Conservation (phyloP, 23 red algal genomes). For the Agarophyton chilense region DNA sequence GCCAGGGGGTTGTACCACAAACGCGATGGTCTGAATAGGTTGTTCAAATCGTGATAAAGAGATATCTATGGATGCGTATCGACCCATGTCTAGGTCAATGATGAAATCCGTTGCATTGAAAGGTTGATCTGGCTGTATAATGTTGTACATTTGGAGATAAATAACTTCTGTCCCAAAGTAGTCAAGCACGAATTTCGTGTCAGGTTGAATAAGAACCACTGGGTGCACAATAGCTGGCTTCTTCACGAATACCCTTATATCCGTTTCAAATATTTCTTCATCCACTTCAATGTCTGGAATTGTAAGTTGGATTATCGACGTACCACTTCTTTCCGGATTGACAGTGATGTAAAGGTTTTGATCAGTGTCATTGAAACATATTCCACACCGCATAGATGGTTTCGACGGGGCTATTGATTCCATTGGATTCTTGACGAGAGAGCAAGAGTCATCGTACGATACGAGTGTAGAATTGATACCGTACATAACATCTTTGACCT, state of each 20-base stretch:
- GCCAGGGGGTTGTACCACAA: neutral
- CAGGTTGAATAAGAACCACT: neutral
- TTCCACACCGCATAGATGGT: neutral
- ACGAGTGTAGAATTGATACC: conserved; percentile 5
- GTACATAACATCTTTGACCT: neutral
- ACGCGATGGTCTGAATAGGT: conserved; percentile 2
- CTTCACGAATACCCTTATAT: neutral
- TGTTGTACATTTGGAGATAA: conserved; percentile 24
- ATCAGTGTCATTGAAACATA: neutral
- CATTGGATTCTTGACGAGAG: neutral
- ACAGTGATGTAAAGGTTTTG: neutral
- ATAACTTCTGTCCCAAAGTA: conserved; percentile 35
- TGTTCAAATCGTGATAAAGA: neutral
- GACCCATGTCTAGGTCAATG: conserved; percentile 15
- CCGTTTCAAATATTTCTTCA: conserved; percentile 18
- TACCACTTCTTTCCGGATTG: conserved; percentile 1
- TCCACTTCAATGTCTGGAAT: neutral
- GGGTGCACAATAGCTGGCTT: neutral
- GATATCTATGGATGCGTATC: conserved; percentile 8
- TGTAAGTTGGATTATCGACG: neutral
- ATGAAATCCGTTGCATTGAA: conserved; percentile 26
- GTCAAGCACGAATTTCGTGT: neutral
- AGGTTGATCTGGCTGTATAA: conserved; percentile 13
- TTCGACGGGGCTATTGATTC: neutral
- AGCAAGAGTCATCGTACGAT: neutral